A percentile compares a stretch with the other conserved stretches of the same genome.
phyloP scores from a whole-genome alignment of 352 stramenopile species.

The Phytophthora vignae region DNA sequence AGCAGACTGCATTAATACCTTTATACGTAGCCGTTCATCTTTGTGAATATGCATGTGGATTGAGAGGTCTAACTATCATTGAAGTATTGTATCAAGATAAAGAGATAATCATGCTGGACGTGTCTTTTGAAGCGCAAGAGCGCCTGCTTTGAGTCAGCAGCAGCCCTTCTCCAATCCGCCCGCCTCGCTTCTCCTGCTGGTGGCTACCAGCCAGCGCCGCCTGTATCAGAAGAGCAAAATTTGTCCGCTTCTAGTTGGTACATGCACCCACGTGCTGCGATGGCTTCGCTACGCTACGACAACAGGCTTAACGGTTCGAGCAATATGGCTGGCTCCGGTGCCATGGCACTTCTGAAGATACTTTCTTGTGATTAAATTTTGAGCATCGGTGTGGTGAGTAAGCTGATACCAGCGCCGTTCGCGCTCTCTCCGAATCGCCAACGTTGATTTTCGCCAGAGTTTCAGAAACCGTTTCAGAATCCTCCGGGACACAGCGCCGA shows the following conservation, averaged over 20 bases:
- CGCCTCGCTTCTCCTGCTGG: slow-evolving; percentile 1
- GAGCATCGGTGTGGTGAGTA: slow-evolving; percentile 7
- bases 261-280: neutral
- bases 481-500: neutral
- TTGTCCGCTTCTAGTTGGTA: neutral
- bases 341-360: slow-evolving; percentile 16
- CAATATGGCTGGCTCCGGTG: neutral
- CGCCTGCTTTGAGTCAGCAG: slow-evolving; percentile 22
- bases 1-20: too few species aligned
- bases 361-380: slow-evolving; percentile 25
- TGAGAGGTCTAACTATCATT: neutral
- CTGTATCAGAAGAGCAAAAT: slow-evolving; percentile 33
- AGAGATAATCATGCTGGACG: neutral
- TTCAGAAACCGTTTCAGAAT: slow-evolving; percentile 30
- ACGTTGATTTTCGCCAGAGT: slow-evolving; percentile 12
- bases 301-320: neutral
- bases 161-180: slow-evolving; percentile 5
- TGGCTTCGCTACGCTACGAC: slow-evolving; percentile 1
- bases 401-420: neutral
- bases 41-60: too few species aligned
- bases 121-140: slow-evolving; percentile 17
- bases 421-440: slow-evolving; percentile 27
- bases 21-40: too few species aligned
- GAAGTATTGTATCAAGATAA: neutral
- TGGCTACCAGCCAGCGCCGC: slow-evolving; percentile 9